These are phyloP conservation scores for Alloteropsis angusta DNA, from an alignment of 202 grass and related monocot species.

Conservation along the genomic window DNA sequence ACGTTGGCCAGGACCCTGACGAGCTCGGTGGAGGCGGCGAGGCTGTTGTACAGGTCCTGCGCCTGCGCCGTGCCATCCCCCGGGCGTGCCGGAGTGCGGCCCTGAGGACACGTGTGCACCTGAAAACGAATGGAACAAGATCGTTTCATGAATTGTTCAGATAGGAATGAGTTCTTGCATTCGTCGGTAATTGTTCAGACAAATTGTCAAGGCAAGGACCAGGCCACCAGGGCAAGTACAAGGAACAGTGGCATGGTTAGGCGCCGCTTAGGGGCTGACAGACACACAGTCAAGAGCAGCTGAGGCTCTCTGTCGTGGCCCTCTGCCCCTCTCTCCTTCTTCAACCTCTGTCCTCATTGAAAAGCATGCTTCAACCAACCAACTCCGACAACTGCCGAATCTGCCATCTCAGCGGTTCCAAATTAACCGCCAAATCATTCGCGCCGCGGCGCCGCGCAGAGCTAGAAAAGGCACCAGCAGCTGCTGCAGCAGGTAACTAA, in stretches of 20 bases:
- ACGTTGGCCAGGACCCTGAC: slow-evolving; percentile 43
- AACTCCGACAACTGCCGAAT: slow-evolving; percentile 25
- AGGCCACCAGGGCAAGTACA: neutral
- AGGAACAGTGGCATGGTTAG: slow-evolving; percentile 8
- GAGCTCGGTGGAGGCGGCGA: slow-evolving; percentile 58
- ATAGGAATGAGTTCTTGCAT: neutral
- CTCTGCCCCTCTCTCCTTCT: neutral
- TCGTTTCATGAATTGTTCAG: neutral
- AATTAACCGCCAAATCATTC: neutral
- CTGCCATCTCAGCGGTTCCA: slow-evolving; percentile 14
- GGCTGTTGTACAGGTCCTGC: slow-evolving; percentile 44
- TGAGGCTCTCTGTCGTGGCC: slow-evolving; percentile 18
- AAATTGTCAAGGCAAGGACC: too few relatives aligned
- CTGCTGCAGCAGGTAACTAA: neutral
- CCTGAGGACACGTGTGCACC: slow-evolving; percentile 19
- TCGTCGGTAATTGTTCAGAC: neutral
- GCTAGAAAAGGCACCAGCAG: neutral
- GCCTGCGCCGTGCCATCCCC: neutral
- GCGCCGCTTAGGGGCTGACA: slow-evolving; percentile 16
- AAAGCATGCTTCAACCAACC: slow-evolving; percentile 17
- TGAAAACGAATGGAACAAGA: slow-evolving; percentile 22
- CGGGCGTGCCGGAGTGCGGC: neutral
- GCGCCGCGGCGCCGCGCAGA: slow-evolving; percentile 3
- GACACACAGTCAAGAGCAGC: slow-evolving; percentile 6
- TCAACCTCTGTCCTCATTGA: neutral